Base-by-base conservation (phyloP, 352 stramenopile genomes). In the Globisporangium orthogonon region DNA sequence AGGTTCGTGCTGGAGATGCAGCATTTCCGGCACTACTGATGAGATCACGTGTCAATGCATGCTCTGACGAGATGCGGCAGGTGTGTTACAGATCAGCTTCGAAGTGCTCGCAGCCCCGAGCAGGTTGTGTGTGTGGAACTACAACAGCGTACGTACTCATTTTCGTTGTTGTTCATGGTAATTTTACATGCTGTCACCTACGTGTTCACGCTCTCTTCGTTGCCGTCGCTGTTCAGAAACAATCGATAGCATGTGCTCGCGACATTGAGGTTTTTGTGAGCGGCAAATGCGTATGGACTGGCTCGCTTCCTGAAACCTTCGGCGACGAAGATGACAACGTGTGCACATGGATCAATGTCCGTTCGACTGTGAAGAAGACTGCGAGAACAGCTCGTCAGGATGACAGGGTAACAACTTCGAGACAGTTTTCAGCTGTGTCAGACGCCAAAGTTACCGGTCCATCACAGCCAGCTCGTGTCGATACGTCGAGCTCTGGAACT, bases 101-200 rank as follows among this genome's bases (percentile, higher is more conserved):
- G 50, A 76, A 39, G 66, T 90, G 0, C 31, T 37, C 0, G 66
- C 57, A 7, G 7, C 50, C 0, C 78, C 79, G 1, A 88, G 65
- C 46, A 91, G 90, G 33, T 62, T 93, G 4, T 90, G 83, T 33
- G 56, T 93, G 1, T 93, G 83, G 83, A 93, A 91, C 65, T 89
- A 82, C 66, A 93, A 90, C 56, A 83, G 74, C 33, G 80, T 90
- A 66, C 28, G 79, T 68, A 41, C 41, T 7, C 7, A 2, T 14
- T 31, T 7, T 9, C 10, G 15, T 2, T 17, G 2, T n/a, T 58
- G n/a, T 17, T 54, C 14, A 17, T 7, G 13, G 28, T 13, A 6
- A 18, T 23, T 6, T 14, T 45, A 14, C 14, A 15, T 13, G 2
- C 3, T 17, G n/a, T n/a, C n/a, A n/a, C 2, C 17, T 17, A 43